A percentile compares a stretch with the other conserved stretches of the same genome.
Evolutionary conservation across 306 rosid species (phyloP).

Genomic region (Cucurbita pepo): DNA sequence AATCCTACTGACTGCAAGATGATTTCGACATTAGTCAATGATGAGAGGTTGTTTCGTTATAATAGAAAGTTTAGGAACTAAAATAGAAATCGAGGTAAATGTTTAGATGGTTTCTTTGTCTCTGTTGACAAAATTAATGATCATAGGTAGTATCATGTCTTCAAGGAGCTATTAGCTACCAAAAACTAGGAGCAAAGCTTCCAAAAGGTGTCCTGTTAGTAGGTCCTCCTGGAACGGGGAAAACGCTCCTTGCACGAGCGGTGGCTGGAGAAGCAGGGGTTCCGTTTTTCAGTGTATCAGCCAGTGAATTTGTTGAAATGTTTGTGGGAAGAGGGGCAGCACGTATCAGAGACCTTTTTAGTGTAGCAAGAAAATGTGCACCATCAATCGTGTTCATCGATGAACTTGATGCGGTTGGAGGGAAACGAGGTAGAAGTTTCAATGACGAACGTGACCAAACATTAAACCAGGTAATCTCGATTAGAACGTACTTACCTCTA

Average conservation of each 20-base stretch:
- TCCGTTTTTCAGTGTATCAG: slow-evolving; percentile 83
- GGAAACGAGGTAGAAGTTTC: slow-evolving; percentile 89
- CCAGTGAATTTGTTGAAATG: slow-evolving; percentile 94
- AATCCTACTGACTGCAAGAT: not conserved
- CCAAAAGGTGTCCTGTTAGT: slow-evolving; percentile 86
- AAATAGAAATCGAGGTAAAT: not conserved
- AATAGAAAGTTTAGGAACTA: not conserved
- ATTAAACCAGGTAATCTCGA: slow-evolving; percentile 51
- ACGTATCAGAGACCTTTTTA: slow-evolving; percentile 81
- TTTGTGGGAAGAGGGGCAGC: slow-evolving; percentile 98
- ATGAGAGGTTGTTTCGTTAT: not conserved
- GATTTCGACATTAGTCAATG: not conserved
- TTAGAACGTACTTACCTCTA: not conserved
- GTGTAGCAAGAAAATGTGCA: slow-evolving; percentile 58
- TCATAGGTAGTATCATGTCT: slow-evolving; percentile 77
- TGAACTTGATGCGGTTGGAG: slow-evolving; percentile 96
- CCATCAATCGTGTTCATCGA: slow-evolving; percentile 90
- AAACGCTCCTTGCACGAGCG: slow-evolving; percentile 91
- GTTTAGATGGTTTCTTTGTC: slow-evolving; percentile 4
- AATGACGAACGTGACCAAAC: slow-evolving; percentile 97
- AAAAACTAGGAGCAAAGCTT: slow-evolving; percentile 78
- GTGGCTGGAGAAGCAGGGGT: slow-evolving; percentile 99
- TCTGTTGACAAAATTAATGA: slow-evolving; percentile 2
- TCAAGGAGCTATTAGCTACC: slow-evolving; percentile 75
- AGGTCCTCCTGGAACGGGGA: slow-evolving; percentile 97